phyloP scores from a whole-genome alignment of 495 filamentous ascomycete species.

The Opeltia flavorubescens region DNA sequence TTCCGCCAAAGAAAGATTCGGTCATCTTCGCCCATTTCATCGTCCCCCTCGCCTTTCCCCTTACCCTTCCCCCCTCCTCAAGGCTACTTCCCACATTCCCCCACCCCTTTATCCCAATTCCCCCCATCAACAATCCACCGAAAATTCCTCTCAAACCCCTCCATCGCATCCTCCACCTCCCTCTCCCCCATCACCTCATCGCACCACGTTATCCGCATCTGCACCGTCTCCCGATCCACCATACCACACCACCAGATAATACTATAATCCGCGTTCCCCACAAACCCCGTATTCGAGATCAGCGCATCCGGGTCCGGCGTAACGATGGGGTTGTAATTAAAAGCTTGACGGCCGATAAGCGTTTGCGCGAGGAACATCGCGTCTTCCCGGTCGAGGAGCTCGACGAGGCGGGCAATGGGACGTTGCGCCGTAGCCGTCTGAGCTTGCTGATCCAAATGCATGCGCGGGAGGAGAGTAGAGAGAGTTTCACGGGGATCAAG shows the following conservation, averaged over 20 bases:
- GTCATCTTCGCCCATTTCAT: no score
- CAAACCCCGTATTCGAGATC: background rate
- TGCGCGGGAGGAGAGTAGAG: background rate
- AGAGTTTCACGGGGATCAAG: background rate
- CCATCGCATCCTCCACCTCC: slow-evolving; percentile 1
- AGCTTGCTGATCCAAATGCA: background rate
- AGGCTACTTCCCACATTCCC: slow-evolving; percentile 3
- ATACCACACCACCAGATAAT: slow-evolving; percentile 5
- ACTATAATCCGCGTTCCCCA: background rate
- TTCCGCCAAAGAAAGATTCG: no score
- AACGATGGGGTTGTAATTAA: background rate
- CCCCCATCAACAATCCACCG: background rate
- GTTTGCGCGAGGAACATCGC: background rate
- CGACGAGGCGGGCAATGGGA: background rate
- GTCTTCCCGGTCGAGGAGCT: background rate
- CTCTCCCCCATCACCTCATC: background rate
- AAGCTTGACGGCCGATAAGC: background rate
- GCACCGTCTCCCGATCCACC: slow-evolving; percentile 5
- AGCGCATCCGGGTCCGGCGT: background rate
- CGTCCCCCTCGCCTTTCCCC: no score
- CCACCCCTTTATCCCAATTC: background rate
- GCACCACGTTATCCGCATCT: slow-evolving; percentile 1
- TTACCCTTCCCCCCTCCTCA: no score
- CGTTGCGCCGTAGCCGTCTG: background rate
- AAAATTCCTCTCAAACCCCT: background rate